phyloP scores from a whole-genome alignment of 768 basidiomycete genomes.

The Auriscalpium vulgare region DNA sequence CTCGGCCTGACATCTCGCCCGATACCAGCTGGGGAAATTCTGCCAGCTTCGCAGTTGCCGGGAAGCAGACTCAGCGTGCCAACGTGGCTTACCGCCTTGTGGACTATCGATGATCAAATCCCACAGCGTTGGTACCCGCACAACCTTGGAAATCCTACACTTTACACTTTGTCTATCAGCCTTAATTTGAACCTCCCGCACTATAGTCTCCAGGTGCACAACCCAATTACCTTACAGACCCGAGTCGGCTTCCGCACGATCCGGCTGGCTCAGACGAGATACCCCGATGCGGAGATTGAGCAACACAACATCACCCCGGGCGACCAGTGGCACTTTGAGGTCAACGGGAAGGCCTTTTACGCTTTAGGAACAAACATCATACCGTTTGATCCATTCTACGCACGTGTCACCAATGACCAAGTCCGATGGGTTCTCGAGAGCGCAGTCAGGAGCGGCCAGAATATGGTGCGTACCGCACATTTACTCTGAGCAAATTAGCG shows the following conservation, averaged over 20 bases:
- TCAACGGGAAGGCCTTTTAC: conserved; percentile 52
- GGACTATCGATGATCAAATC: conserved; percentile 37
- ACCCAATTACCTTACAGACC: conserved; percentile 26
- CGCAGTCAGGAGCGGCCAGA: conserved; percentile 45
- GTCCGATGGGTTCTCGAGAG: conserved; percentile 51
- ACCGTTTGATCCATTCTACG: conserved; percentile 53
- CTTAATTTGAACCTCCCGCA: conserved; percentile 22
- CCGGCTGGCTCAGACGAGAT: conserved; percentile 39
- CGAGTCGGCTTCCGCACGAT: conserved; percentile 53
- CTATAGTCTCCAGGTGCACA: not conserved
- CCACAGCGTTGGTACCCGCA: conserved; percentile 47
- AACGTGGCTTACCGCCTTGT: conserved; percentile 35
- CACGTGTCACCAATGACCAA: conserved; percentile 38
- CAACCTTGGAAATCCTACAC: conserved; percentile 44
- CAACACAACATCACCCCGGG: conserved; percentile 47
- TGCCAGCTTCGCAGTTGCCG: conserved; percentile 15
- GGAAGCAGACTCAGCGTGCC: conserved; percentile 19
- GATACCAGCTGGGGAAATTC: conserved; percentile 19
- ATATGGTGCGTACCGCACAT: conserved; percentile 37
- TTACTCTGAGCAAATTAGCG: not conserved
- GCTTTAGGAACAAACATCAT: conserved; percentile 49
- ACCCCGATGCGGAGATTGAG: conserved; percentile 34
- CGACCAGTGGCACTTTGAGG: conserved; percentile 52
- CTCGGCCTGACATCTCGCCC: conserved; percentile 31
- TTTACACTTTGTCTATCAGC: conserved; percentile 42